phyloP scores from a whole-genome alignment of 1,139 yeast species.

The Casaregolazyma suthepensis region DNA sequence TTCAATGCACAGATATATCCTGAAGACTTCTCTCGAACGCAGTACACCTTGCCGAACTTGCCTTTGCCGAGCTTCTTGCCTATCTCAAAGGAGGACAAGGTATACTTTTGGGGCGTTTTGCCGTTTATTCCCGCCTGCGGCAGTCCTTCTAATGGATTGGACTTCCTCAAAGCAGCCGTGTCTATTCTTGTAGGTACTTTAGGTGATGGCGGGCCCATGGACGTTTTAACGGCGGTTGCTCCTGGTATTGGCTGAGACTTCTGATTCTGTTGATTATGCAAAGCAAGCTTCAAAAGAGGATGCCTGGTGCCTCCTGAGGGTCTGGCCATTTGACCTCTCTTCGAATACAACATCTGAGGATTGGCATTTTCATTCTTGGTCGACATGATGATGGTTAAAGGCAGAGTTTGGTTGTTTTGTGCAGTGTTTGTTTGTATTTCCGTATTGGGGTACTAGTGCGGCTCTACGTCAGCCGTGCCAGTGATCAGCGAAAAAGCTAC shows the following conservation, averaged over 20 bases:
- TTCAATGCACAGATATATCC: slow-evolving; percentile 87
- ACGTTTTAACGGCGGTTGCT: neutral
- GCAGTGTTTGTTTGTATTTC: slow-evolving; percentile 10
- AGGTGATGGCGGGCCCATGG: slow-evolving; percentile 23
- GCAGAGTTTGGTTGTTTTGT: neutral
- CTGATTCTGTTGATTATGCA: slow-evolving; percentile 28
- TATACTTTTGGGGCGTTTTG: slow-evolving; percentile 24
- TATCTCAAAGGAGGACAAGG: slow-evolving; percentile 55
- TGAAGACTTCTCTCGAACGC: slow-evolving; percentile 68
- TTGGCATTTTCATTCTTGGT: slow-evolving; percentile 4
- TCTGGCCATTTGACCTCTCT: slow-evolving; percentile 6
- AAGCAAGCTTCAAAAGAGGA: slow-evolving; percentile 28
- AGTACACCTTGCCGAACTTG: slow-evolving; percentile 86
- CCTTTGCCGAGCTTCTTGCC: slow-evolving; percentile 92
- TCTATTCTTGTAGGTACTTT: slow-evolving; percentile 16
- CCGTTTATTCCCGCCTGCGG: slow-evolving; percentile 13
- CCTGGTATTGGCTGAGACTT: slow-evolving; percentile 13
- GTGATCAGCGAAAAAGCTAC: neutral
- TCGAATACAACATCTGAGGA: slow-evolving; percentile 7
- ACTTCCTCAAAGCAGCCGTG: slow-evolving; percentile 20
- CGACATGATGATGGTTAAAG: slow-evolving; percentile 3
- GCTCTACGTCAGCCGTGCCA: neutral
- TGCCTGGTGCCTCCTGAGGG: slow-evolving; percentile 15
- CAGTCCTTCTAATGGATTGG: slow-evolving; percentile 27
- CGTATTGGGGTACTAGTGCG: slow-evolving; percentile 4